A percentile compares a stretch with the other conserved stretches of the same genome.
phyloP scores from a whole-genome alignment of 1,284 basidiomycete genomes.

The Psilocybe mexicana region DNA sequence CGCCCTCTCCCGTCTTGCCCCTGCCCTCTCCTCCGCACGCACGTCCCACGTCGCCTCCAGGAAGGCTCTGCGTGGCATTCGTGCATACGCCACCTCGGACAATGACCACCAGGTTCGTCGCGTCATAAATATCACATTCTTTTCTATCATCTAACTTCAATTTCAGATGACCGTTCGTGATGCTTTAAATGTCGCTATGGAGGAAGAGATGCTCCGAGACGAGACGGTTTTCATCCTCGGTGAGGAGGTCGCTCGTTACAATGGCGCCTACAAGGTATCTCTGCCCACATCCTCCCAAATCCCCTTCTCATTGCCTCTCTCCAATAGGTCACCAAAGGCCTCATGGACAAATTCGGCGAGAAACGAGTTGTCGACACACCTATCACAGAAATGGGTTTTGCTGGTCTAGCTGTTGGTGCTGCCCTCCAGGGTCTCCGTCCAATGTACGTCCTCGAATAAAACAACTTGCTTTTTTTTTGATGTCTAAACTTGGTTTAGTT shows the following conservation, averaged over 20 bases:
- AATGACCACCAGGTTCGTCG: constrained; percentile 50
- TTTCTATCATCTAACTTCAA: constrained; percentile 14
- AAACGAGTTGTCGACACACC: constrained; percentile 98
- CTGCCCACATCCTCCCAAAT: constrained; percentile 1
- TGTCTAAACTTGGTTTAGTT: constrained; percentile 47
- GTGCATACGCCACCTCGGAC: constrained; percentile 62
- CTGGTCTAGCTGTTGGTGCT: constrained; percentile 94
- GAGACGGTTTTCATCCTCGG: constrained; percentile 95
- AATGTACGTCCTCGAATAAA: constrained; percentile 51
- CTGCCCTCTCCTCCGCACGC: constrained; percentile 50
- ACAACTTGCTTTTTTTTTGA: not conserved
- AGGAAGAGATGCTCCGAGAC: constrained; percentile 99
- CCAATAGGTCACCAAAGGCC: constrained; percentile 89
- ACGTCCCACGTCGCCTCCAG: constrained; percentile 41
- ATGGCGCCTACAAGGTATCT: constrained; percentile 96
- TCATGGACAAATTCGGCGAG: constrained; percentile 99
- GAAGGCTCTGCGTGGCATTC: constrained; percentile 44
- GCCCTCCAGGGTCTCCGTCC: constrained; percentile 94
- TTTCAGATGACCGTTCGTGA: constrained; percentile 96
- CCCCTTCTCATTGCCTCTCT: constrained; percentile 2
- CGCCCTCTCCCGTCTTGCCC: constrained; percentile 65
- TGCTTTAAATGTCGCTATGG: constrained; percentile 97
- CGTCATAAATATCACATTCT: constrained; percentile 16
- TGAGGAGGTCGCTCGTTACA: constrained; percentile 99
- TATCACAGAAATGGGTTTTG: constrained; percentile 99